Evolutionary conservation across 1,284 basidiomycete genomes (phyloP).

Genomic region (Moesziomyces antarcticus): DNA sequence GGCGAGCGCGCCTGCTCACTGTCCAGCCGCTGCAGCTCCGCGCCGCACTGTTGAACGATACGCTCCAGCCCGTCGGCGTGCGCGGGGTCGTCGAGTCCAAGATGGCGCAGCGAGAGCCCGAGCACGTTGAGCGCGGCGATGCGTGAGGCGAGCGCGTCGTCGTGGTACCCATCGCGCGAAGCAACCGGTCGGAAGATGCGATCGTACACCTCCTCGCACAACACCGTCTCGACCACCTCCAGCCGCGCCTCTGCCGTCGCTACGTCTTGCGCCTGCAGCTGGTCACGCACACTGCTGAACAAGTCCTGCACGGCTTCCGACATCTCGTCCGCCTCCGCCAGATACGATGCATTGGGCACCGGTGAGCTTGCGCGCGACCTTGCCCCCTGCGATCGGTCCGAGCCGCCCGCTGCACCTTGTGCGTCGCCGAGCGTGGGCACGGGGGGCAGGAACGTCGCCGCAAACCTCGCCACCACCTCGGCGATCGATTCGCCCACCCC

Average conservation of each 20-base stretch:
- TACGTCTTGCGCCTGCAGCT: constrained; percentile 47
- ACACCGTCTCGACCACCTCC: constrained; percentile 77
- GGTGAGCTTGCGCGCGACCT: constrained; percentile 10
- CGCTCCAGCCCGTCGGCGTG: constrained; percentile 74
- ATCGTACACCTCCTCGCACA: constrained; percentile 80
- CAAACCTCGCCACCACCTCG: constrained; percentile 25
- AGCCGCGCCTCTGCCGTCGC: constrained; percentile 70
- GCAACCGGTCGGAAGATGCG: constrained; percentile 75
- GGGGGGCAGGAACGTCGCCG: constrained; percentile 34
- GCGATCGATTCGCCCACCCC: constrained; percentile 3
- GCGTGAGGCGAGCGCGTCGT: constrained; percentile 85
- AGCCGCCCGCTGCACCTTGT: no score
- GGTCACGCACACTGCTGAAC: constrained; percentile 73
- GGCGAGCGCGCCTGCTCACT: constrained; percentile 74
- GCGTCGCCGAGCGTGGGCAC: constrained; percentile 5
- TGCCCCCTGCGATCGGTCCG: no score
- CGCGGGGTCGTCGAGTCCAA: constrained; percentile 78
- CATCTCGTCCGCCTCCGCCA: constrained; percentile 64
- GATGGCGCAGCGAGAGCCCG: constrained; percentile 84
- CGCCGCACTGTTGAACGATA: constrained; percentile 79
- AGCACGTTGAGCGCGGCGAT: constrained; percentile 90
- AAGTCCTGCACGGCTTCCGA: constrained; percentile 78
- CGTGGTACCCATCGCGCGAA: constrained; percentile 83
- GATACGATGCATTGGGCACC: constrained; percentile 69
- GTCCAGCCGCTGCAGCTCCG: constrained; percentile 81